phyloP scores from a whole-genome alignment of 805 yeast genomes.

The Saccharomycopsis fermentans region DNA sequence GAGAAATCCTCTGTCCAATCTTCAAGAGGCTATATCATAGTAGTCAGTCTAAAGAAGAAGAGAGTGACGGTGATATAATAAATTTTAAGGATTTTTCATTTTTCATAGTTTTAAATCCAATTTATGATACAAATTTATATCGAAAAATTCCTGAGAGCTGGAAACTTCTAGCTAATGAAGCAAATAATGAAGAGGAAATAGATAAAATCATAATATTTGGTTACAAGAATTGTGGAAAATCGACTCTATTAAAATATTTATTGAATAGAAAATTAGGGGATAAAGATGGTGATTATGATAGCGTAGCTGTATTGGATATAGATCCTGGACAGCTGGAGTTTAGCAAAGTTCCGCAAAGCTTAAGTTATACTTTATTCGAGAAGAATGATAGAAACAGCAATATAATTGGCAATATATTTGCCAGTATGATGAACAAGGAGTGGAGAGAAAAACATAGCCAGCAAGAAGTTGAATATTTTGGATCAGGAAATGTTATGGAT shows the following conservation, averaged over 20 bases:
- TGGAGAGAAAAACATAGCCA: background rate
- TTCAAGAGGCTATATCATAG: constrained; percentile 31
- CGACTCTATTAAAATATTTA: constrained; percentile 37
- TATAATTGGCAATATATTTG: background rate
- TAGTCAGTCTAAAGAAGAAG: constrained; percentile 7
- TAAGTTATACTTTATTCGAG: background rate
- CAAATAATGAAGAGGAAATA: background rate
- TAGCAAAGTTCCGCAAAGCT: constrained; percentile 2
- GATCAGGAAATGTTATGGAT: constrained; percentile 29
- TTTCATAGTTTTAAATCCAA: constrained; percentile 19
- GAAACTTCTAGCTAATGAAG: background rate
- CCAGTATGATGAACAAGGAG: background rate
- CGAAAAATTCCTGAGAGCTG: constrained; percentile 4
- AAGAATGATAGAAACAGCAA: background rate
- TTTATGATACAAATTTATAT: constrained; percentile 12
- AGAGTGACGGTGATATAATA: background rate
- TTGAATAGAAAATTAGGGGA: constrained; percentile 28
- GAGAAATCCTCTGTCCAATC: constrained; percentile 31
- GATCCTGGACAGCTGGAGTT: constrained; percentile 52
- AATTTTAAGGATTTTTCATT: constrained; percentile 16
- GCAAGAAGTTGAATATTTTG: constrained; percentile 26
- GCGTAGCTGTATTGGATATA: constrained; percentile 36
- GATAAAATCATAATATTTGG: constrained; percentile 35
- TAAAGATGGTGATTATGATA: constrained; percentile 7
- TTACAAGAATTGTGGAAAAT: constrained; percentile 45